These are phyloP conservation scores for Mesotaenium endlicherianum DNA, from an alignment of 139 green algal genomes.

Conservation along the genomic window DNA sequence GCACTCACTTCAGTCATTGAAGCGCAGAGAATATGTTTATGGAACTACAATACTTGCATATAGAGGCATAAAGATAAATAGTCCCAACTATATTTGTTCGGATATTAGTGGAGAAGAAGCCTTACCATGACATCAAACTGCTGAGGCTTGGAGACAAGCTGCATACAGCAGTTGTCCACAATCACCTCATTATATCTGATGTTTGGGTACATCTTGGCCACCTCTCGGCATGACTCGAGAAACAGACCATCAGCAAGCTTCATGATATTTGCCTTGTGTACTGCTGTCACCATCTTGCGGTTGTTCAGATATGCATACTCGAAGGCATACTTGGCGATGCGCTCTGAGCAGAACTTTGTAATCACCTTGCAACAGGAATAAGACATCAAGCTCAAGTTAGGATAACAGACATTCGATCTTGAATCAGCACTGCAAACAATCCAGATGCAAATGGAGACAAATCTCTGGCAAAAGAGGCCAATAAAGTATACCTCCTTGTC, in stretches of 20 bases:
- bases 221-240: slow-evolving; percentile 53
- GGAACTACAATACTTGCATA: no score
- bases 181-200: slow-evolving; percentile 60
- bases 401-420: no score
- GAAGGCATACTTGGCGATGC: slow-evolving; percentile 56
- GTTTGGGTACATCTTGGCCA: slow-evolving; percentile 46
- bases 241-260: slow-evolving; percentile 58
- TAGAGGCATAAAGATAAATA: not conserved
- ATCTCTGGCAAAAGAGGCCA: no score
- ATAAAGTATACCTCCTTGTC: no score
- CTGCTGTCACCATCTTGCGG: slow-evolving; percentile 58
- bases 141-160: slow-evolving; percentile 50
- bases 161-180: slow-evolving; percentile 59
- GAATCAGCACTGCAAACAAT: no score
- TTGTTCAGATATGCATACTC: slow-evolving; percentile 57
- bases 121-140: slow-evolving; percentile 58
- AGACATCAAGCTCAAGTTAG: no score
- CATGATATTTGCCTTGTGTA: slow-evolving; percentile 61
- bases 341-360: slow-evolving; percentile 49
- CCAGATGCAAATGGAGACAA: no score
- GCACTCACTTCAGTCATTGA: no score
- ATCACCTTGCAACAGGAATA: slow-evolving; percentile 44
- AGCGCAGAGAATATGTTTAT: no score
- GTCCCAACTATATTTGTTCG: not conserved
- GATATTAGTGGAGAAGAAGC: not conserved